Evolutionary conservation across 495 filamentous ascomycete genomes (phyloP).

Genomic region (Neurospora sp.): DNA sequence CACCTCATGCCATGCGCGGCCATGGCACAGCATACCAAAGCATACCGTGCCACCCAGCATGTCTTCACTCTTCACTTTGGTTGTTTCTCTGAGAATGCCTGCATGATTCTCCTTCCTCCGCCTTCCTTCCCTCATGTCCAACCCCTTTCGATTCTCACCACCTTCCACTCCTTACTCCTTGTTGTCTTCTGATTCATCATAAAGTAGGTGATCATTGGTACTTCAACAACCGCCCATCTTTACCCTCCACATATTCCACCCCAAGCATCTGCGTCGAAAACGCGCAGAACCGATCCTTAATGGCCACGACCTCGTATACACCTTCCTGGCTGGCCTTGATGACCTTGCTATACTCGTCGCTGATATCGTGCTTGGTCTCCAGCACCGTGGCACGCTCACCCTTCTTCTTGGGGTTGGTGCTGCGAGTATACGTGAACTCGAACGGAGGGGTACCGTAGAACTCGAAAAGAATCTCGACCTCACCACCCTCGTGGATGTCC

Average conservation of each 20-base stretch:
- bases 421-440: slow-evolving; percentile 92
- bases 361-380: slow-evolving; percentile 80
- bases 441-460: slow-evolving; percentile 95
- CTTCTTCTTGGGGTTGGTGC: slow-evolving; percentile 69
- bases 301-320: slow-evolving; percentile 91
- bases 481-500: slow-evolving; percentile 92
- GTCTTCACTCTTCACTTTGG: neutral
- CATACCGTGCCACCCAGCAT: neutral
- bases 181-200: neutral
- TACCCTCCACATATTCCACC: slow-evolving; percentile 27
- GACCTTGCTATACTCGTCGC: slow-evolving; percentile 67
- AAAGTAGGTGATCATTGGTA: neutral
- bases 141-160: neutral
- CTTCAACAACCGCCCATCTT: slow-evolving; percentile 21
- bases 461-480: slow-evolving; percentile 84
- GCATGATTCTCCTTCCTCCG: neutral
- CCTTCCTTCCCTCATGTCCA: neutral
- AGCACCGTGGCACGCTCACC: slow-evolving; percentile 68
- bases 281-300: slow-evolving; percentile 84
- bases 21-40: neutral
- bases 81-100: neutral
- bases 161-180: neutral
- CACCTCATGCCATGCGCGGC: neutral
- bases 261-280: slow-evolving; percentile 53
- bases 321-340: slow-evolving; percentile 83